Conservation (phyloP, 2,329 filamentous ascomycete genomes). For the Mycosphaerella sp. region DNA sequence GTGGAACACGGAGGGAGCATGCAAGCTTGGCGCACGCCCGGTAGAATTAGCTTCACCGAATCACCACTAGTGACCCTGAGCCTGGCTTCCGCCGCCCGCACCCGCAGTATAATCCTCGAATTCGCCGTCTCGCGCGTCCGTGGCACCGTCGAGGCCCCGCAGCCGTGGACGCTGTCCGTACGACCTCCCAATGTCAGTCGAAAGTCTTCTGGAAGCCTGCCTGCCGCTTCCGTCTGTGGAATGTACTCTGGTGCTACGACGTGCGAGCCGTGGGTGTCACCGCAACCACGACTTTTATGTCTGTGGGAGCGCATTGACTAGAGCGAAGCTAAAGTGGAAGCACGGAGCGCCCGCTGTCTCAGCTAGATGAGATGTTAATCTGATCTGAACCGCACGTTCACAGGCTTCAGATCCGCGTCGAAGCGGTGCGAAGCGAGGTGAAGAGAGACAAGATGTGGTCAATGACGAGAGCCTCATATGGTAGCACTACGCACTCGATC, state of each 20-base stretch:
- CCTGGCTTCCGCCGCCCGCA: not conserved
- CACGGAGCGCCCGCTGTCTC: not conserved
- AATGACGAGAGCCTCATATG: not conserved
- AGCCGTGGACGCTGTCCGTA: not conserved
- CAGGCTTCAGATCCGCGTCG: not conserved
- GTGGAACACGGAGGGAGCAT: not conserved
- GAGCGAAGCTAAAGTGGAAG: not conserved
- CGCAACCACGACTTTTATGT: not conserved
- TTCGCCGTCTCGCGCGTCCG: not conserved
- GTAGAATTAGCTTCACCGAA: not conserved
- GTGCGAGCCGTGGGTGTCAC: not conserved
- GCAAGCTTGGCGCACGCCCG: not conserved
- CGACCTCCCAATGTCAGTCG: not conserved
- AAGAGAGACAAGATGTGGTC: not conserved
- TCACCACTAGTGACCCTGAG: no score
- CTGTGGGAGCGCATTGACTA: not conserved
- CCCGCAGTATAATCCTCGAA: no score
- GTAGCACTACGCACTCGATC: not conserved
- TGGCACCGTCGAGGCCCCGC: not conserved
- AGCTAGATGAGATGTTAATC: not conserved
- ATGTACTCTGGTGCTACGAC: not conserved
- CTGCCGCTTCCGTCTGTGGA: not conserved
- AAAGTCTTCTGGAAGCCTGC: not conserved
- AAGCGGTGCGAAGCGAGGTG: not conserved
- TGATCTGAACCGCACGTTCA: not conserved